phyloP scores from a whole-genome alignment of 1,284 basidiomycete species.

The Microstroma glucosiphilum region DNA sequence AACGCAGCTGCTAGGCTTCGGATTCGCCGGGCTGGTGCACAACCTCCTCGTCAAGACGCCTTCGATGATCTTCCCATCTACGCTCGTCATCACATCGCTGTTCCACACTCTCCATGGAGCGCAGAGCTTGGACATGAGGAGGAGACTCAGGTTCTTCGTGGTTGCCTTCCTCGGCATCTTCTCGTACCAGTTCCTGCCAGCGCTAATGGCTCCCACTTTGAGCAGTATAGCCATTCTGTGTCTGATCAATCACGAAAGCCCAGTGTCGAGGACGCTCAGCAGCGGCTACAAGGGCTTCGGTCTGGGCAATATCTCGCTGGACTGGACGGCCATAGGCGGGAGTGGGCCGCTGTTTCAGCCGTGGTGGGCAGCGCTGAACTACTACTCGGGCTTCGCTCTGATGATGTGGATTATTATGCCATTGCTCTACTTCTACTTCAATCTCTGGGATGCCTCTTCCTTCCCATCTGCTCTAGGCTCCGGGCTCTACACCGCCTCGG shows the following conservation, averaged over 20 bases:
- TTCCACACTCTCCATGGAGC: conserved; percentile 56
- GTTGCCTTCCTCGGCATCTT: conserved; percentile 52
- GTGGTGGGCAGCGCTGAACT: conserved; percentile 52
- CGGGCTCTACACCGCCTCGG: conserved; percentile 49
- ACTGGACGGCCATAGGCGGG: conserved; percentile 55
- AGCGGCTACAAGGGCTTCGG: conserved; percentile 57
- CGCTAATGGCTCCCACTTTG: conserved; percentile 55
- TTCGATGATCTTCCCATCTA: conserved; percentile 54
- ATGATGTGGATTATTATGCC: conserved; percentile 56
- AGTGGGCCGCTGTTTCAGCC: conserved; percentile 56
- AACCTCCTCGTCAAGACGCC: conserved; percentile 47
- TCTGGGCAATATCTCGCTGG: conserved; percentile 54
- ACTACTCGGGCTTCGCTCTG: conserved; percentile 41
- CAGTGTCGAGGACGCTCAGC: conserved; percentile 53
- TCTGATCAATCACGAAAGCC: conserved; percentile 52
- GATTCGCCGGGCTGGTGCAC: conserved; percentile 48
- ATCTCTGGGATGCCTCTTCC: conserved; percentile 53
- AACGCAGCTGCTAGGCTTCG: conserved; percentile 48
- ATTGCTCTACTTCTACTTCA: conserved; percentile 51
- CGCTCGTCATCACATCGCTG: conserved; percentile 55
- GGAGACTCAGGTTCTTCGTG: conserved; percentile 54
- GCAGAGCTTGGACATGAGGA: conserved; percentile 44
- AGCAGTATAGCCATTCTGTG: conserved; percentile 55
- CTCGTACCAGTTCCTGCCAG: conserved; percentile 55
- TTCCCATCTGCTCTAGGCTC: conserved; percentile 53